These are phyloP conservation scores for Metschnikowia bowlesiae DNA, from an alignment of 805 yeast species.

Conservation along the genomic window DNA sequence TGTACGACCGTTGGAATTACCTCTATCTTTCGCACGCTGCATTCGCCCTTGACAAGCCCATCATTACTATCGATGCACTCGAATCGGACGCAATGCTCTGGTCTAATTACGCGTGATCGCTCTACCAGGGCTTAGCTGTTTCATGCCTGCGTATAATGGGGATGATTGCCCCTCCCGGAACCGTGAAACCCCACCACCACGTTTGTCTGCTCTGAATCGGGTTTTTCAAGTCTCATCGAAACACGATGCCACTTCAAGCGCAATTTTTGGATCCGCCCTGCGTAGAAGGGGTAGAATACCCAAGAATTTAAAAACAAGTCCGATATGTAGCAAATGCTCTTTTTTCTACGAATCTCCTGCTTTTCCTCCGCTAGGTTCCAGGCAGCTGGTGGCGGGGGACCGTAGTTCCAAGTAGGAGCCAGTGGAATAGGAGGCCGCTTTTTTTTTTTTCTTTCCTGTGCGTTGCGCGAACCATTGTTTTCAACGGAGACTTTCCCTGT, in stretches of 20 bases:
- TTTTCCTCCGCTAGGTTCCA: too few relatives aligned
- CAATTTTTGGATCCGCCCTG: background rate
- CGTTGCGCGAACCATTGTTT: slow-evolving; percentile 2
- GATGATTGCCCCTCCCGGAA: too few relatives aligned
- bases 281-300: background rate
- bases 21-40: too few relatives aligned
- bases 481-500: background rate
- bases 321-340: background rate
- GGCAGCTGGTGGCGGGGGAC: background rate
- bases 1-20: too few relatives aligned
- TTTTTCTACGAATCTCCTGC: background rate
- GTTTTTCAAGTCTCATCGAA: background rate
- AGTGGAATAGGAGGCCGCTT: background rate
- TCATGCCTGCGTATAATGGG: too few relatives aligned
- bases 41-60: too few relatives aligned
- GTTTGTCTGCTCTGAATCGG: background rate
- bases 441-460: slow-evolving; percentile 1
- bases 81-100: too few relatives aligned
- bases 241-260: background rate
- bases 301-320: background rate
- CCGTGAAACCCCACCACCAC: too few relatives aligned
- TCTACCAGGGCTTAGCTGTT: too few relatives aligned
- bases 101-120: too few relatives aligned
- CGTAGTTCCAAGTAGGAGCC: background rate
- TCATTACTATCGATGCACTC: too few relatives aligned